These are phyloP conservation scores for Chlamydomonas sphaeroides DNA, from an alignment of 139 green algal species.

Conservation along the genomic window DNA sequence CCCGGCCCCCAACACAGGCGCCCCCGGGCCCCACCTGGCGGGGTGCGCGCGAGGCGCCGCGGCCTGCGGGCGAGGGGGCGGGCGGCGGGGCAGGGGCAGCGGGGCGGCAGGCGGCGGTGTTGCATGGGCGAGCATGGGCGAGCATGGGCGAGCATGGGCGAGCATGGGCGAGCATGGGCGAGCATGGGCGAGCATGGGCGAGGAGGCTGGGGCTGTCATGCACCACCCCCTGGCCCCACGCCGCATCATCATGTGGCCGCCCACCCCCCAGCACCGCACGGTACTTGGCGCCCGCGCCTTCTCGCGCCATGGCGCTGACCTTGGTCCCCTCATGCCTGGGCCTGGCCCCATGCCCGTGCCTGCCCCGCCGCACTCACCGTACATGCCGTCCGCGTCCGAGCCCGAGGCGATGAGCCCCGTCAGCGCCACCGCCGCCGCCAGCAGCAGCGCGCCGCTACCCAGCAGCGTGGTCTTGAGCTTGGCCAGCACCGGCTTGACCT, in stretches of 20 bases:
- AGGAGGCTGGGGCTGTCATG: too few species aligned
- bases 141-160: too few species aligned
- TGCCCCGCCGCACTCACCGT: background rate
- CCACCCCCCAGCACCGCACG: too few species aligned
- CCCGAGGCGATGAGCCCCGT: conserved; percentile 56
- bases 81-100: background rate
- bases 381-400: conserved; percentile 53
- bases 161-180: too few species aligned
- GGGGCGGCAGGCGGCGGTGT: background rate
- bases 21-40: too few species aligned
- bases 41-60: conserved; percentile 38
- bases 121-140: too few species aligned
- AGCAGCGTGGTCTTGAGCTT: conserved; percentile 60
- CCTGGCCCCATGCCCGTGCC: too few species aligned
- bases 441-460: conserved; percentile 58
- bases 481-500: conserved; percentile 39
- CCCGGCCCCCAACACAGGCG: too few species aligned
- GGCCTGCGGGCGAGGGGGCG: conserved; percentile 14
- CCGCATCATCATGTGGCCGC: too few species aligned
- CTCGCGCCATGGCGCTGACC: background rate
- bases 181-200: too few species aligned
- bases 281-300: background rate
- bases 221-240: too few species aligned
- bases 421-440: conserved; percentile 58
- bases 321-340: too few species aligned